phyloP scores from a whole-genome alignment of 805 yeast species.

The Lipomyces kockii region DNA sequence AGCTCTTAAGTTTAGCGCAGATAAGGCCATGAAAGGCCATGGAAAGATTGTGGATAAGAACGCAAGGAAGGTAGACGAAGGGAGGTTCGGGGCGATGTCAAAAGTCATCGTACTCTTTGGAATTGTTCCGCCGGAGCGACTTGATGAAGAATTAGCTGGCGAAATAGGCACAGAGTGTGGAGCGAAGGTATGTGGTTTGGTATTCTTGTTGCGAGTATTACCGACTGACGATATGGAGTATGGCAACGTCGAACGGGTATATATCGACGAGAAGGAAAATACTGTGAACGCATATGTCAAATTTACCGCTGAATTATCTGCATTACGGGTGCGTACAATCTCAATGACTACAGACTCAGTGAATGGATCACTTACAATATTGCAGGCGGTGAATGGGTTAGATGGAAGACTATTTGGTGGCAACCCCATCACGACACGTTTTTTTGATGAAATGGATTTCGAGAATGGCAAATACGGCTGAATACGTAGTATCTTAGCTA shows the following conservation, averaged over 20 bases:
- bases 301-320: conserved; percentile 34
- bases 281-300: conserved; percentile 25
- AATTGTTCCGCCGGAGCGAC: conserved; percentile 21
- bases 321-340: conserved; percentile 23
- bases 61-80: conserved; percentile 4
- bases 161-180: conserved; percentile 35
- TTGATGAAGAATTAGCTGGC: conserved; percentile 31
- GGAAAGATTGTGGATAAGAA: conserved; percentile 42
- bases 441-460: conserved; percentile 28
- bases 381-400: conserved; percentile 32
- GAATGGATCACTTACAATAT: not conserved
- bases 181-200: conserved; percentile 17
- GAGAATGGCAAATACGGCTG: conserved; percentile 15
- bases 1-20: conserved; percentile 33
- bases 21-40: conserved; percentile 32
- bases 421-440: conserved; percentile 4
- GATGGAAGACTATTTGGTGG: conserved; percentile 29
- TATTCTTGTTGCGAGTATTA: not conserved
- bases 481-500: not conserved
- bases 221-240: conserved; percentile 21
- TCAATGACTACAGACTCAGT: not conserved
- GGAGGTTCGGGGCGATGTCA: conserved; percentile 29
- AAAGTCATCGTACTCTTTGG: conserved; percentile 21
- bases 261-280: conserved; percentile 10
- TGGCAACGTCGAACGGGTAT: conserved; percentile 35